Percentiles rank a stretch among this genome's conserved stretches.
Evolutionary conservation across 192 early-diverging fungal genomes (phyloP).

Genomic region (Linnemannia hyalina): DNA sequence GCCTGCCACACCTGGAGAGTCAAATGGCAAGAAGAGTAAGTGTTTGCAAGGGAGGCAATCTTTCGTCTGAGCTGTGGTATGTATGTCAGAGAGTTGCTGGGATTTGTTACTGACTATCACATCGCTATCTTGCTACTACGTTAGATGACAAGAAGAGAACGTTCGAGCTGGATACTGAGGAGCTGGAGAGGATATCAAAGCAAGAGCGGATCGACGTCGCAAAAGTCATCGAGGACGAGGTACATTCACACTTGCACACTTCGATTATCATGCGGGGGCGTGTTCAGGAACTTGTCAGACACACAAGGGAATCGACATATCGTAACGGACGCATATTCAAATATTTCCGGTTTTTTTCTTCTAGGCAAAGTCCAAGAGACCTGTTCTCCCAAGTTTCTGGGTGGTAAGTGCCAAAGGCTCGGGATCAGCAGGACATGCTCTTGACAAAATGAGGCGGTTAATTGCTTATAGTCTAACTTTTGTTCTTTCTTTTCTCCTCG

Average conservation of each 20-base stretch:
- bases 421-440: too few relatives aligned
- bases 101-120: too few relatives aligned
- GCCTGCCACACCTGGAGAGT: neutral
- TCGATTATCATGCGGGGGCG: neutral
- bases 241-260: neutral
- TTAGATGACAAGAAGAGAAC: constrained; percentile 31
- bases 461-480: neutral
- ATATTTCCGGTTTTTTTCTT: too few relatives aligned
- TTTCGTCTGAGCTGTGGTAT: too few relatives aligned
- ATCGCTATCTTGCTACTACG: neutral
- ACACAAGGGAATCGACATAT: too few relatives aligned
- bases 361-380: constrained; percentile 51
- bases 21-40: neutral
- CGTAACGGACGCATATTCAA: too few relatives aligned
- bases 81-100: too few relatives aligned
- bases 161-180: constrained; percentile 41
- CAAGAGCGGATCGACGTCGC: constrained; percentile 40
- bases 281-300: neutral
- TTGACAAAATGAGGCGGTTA: too few relatives aligned
- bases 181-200: constrained; percentile 45
- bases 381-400: constrained; percentile 74
- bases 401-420: constrained; percentile 57
- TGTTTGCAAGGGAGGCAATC: neutral
- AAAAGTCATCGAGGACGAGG: constrained; percentile 49
- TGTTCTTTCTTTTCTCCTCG: neutral